Evolutionary conservation across 208 protist species (phyloP).

Genomic region (Porcisia deanei): DNA sequence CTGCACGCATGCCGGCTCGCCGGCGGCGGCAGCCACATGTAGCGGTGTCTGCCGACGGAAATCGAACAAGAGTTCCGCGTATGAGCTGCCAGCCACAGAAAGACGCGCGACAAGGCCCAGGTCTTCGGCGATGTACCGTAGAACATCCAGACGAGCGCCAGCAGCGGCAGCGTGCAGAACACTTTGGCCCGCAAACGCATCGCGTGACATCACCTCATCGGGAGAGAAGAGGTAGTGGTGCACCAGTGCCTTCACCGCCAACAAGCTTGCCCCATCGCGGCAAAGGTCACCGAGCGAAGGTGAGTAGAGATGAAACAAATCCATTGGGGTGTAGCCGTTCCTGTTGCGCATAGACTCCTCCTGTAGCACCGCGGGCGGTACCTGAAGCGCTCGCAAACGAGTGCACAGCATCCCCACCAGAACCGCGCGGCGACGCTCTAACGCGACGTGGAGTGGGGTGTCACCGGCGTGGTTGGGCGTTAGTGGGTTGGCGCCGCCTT

Average conservation of each 20-base stretch:
- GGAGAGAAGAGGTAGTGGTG: slow-evolving; percentile 73
- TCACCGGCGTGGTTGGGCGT: slow-evolving; percentile 35
- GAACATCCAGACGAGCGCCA: slow-evolving; percentile 38
- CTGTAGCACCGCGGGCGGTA: slow-evolving; percentile 14
- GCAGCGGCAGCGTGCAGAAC: slow-evolving; percentile 54
- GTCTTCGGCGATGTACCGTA: slow-evolving; percentile 63
- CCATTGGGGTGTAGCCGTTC: slow-evolving; percentile 51
- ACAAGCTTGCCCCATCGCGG: slow-evolving; percentile 47
- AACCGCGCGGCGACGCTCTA: slow-evolving; percentile 43
- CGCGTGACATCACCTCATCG: slow-evolving; percentile 30
- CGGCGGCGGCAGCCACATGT: slow-evolving; percentile 60
- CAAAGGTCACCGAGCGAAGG: slow-evolving; percentile 67
- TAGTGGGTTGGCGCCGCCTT: slow-evolving; percentile 36
- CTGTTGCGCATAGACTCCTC: slow-evolving; percentile 39
- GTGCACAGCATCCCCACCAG: slow-evolving; percentile 62
- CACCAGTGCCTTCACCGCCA: slow-evolving; percentile 47
- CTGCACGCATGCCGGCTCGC: slow-evolving; percentile 44
- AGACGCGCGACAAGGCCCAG: slow-evolving; percentile 25
- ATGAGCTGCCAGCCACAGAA: background rate
- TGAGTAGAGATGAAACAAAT: slow-evolving; percentile 60
- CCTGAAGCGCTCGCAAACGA: slow-evolving; percentile 39
- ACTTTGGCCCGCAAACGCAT: slow-evolving; percentile 41
- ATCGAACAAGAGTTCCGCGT: slow-evolving; percentile 40
- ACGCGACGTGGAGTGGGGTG: slow-evolving; percentile 71
- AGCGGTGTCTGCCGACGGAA: slow-evolving; percentile 64